Conservation (phyloP, 805 yeast species). For the Yamadazyma takamatsuzukensis region DNA sequence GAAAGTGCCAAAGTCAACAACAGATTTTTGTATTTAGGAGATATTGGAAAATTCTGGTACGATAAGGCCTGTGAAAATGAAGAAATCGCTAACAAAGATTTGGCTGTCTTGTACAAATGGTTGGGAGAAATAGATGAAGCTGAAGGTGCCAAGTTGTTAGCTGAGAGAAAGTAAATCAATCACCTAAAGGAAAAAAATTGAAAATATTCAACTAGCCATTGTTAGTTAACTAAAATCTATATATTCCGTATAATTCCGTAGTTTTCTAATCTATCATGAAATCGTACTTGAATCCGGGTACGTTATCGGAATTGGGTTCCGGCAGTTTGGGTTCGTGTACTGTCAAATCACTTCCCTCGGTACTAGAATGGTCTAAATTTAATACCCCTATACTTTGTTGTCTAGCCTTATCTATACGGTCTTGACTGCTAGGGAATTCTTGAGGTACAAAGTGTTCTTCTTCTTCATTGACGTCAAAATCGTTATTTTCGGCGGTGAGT, state of each 20-base stretch:
- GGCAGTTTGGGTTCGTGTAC: neutral
- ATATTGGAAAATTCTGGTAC: slow-evolving; percentile 36
- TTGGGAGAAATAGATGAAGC: slow-evolving; percentile 20
- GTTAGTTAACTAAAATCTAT: too few relatives aligned
- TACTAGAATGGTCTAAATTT: slow-evolving; percentile 3
- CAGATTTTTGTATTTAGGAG: slow-evolving; percentile 37
- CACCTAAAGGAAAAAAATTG: too few relatives aligned
- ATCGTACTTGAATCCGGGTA: neutral
- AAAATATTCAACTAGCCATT: too few relatives aligned
- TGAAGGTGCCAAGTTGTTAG: slow-evolving; percentile 4
- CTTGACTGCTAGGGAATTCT: slow-evolving; percentile 12
- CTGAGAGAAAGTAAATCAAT: too few relatives aligned
- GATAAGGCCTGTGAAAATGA: slow-evolving; percentile 41
- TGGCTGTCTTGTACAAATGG: slow-evolving; percentile 43
- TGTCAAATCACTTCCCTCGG: neutral
- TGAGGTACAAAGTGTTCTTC: too few relatives aligned
- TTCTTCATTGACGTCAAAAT: neutral
- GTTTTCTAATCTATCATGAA: slow-evolving; percentile 1
- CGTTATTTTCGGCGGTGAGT: too few relatives aligned
- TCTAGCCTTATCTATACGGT: slow-evolving; percentile 4
- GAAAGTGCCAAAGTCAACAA: slow-evolving; percentile 30
- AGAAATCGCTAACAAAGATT: slow-evolving; percentile 37
- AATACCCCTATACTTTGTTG: slow-evolving; percentile 17
- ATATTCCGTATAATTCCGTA: too few relatives aligned
- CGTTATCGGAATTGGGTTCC: slow-evolving; percentile 2